A percentile compares a stretch with the other conserved stretches of the same genome.
phyloP scores from a whole-genome alignment of 768 basidiomycete genomes.

The Lactarius evosmus region DNA sequence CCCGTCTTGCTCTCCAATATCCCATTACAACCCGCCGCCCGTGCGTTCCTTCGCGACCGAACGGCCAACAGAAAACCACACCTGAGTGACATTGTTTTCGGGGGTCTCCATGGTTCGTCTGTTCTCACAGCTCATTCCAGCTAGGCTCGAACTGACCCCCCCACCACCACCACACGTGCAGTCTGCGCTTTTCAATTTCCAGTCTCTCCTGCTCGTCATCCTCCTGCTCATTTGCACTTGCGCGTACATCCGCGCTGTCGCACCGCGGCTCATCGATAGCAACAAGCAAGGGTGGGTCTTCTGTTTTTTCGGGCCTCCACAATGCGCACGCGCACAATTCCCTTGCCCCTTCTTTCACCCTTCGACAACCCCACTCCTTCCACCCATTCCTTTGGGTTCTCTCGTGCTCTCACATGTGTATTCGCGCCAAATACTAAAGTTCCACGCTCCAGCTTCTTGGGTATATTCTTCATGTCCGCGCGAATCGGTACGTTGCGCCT shows the following conservation, averaged over 20 bases:
- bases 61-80: not conserved
- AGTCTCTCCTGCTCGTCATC: conserved; percentile 90
- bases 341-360: not conserved
- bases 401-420: conserved; percentile 4
- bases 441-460: conserved; percentile 66
- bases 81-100: not conserved
- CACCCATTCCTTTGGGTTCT: not conserved
- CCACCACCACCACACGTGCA: conserved; percentile 30
- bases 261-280: conserved; percentile 85
- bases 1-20: too few relatives aligned
- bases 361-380: too few relatives aligned
- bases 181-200: conserved; percentile 98
- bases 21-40: too few relatives aligned
- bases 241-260: conserved; percentile 89
- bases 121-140: not conserved
- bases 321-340: not conserved
- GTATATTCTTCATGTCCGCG: conserved; percentile 93
- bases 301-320: not conserved
- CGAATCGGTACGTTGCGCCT: conserved; percentile 69
- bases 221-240: conserved; percentile 95
- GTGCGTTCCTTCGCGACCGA: not conserved
- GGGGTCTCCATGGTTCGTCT: conserved; percentile 2
- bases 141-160: not conserved
- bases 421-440: not conserved
- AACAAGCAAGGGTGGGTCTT: conserved; percentile 86